Conservation (phyloP, 2,329 filamentous ascomycete genomes). For the Cylindrodendrum hubeiense region DNA sequence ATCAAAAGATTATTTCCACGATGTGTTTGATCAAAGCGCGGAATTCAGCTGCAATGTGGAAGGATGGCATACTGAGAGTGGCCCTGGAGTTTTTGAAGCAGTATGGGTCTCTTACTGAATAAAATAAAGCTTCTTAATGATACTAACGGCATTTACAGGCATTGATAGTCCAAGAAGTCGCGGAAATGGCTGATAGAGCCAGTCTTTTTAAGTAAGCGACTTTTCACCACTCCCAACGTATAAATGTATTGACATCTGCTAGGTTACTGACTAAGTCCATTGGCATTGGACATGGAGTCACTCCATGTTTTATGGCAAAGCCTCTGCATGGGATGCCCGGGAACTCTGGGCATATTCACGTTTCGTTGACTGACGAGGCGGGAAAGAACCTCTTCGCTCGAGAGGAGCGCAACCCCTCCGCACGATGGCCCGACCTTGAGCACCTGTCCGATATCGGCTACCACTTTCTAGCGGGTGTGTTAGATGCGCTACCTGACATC, state of each 20-base stretch:
- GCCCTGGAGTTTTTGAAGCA: slow-evolving; percentile 65
- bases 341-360: slow-evolving; percentile 26
- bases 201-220: slow-evolving; percentile 88
- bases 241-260: slow-evolving; percentile 42
- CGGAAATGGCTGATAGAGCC: slow-evolving; percentile 89
- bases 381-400: slow-evolving; percentile 78
- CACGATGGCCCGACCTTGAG: slow-evolving; percentile 71
- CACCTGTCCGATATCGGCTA: slow-evolving; percentile 77
- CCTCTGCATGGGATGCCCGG: slow-evolving; percentile 24
- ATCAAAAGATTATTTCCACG: slow-evolving; percentile 86
- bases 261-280: slow-evolving; percentile 18
- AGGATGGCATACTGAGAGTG: slow-evolving; percentile 87
- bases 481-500: slow-evolving; percentile 78
- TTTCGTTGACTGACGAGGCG: slow-evolving; percentile 10
- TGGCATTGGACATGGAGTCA: slow-evolving; percentile 19
- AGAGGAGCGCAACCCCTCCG: slow-evolving; percentile 60
- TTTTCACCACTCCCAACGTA: not conserved
- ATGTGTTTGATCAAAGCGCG: slow-evolving; percentile 77
- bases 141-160: slow-evolving; percentile 48
- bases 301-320: slow-evolving; percentile 28
- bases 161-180: slow-evolving; percentile 87
- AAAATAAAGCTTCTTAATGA: not conserved
- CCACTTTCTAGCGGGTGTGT: slow-evolving; percentile 78
- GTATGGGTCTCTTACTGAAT: slow-evolving; percentile 39
- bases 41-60: slow-evolving; percentile 81